Base-by-base conservation (phyloP, 805 yeast species). In the Lipomyces chichibuensis region DNA sequence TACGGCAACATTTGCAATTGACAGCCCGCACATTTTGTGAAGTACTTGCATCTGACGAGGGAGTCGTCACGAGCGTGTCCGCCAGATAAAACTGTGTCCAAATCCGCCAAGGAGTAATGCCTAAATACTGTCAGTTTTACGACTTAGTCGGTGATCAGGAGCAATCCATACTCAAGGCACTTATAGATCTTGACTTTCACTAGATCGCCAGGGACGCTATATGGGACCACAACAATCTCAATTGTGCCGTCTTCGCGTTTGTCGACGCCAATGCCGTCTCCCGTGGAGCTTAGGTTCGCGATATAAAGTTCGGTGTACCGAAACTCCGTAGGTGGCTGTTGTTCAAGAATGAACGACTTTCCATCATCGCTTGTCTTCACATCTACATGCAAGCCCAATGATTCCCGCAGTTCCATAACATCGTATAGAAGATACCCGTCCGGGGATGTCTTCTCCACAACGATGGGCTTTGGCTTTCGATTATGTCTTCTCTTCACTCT, bases 1-100 rank as follows among this genome's bases (percentile, higher is more conserved):
- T 95, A 95, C 1, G 84, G 82, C 43, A 92, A 80, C 77, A 87
- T 87, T 76, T 95, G 98, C 76, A 87, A 92, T 79, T 95, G 98
- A 77, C 98, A 93, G 2, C 98, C 98, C 0, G 97, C 91, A 77
- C 98, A 93, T 70, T 86, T 86, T 14, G 97, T 97, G 79, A 94
- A 95, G 79, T 95, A 95, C 70, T 85, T 83, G 79, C 97, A 92
- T 71, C 84, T 84, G 65, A 89, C 86, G 62, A 90, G 82, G 5
- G 80, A 75, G 72, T 90, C 88, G 67, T 91, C 82, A 59, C 85
- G 78, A 74, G 85, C 79, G 2, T 69, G 64, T 0, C 89, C 82
- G 1, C 80, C 73, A 68, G 79, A 64, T 2, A 80, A 73, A 3
- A 91, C 84, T 51, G 82, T 77, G 25, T 91, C 75, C 61, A 93